phyloP scores from a whole-genome alignment of 2,329 filamentous ascomycete genomes.

The Apiospora rasikravindrae region DNA sequence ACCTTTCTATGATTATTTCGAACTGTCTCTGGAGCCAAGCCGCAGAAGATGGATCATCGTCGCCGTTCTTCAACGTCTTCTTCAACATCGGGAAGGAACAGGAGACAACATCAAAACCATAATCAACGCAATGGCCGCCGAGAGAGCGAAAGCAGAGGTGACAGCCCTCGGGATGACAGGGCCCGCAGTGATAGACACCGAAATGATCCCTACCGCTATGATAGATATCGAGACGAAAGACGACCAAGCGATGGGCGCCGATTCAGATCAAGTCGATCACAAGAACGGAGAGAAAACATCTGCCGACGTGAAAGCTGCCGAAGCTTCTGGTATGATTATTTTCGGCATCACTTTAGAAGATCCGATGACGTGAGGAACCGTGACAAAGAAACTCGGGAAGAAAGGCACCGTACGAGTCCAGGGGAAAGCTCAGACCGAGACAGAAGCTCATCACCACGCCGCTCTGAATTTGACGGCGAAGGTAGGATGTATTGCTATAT shows the following conservation, averaged over 20 bases:
- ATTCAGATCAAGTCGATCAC: not conserved
- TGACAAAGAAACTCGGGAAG: not conserved
- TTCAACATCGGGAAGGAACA: not conserved
- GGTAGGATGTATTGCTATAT: not conserved
- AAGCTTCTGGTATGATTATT: not conserved
- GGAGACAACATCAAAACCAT: not conserved
- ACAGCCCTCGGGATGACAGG: not conserved
- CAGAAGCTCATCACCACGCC: not conserved
- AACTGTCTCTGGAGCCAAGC: not conserved
- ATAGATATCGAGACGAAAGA: not conserved
- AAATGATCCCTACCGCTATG: not conserved
- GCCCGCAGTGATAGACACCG: not conserved
- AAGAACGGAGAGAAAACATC: not conserved
- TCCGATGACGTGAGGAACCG: not conserved
- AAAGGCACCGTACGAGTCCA: not conserved
- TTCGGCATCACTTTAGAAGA: not conserved
- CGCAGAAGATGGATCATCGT: not conserved
- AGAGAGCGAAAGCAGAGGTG: not conserved
- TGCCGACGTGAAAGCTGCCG: not conserved
- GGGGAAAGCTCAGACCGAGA: not conserved
- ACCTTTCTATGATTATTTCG: not conserved
- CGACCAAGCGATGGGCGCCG: not conserved
- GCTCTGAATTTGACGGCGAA: not conserved
- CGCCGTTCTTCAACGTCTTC: not conserved
- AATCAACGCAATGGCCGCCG: not conserved